Percentiles rank a stretch among this genome's conserved stretches.
These are phyloP conservation scores for Fusarium abutilonis DNA, from an alignment of 2,329 filamentous ascomycete genomes.

Conservation along the genomic window DNA sequence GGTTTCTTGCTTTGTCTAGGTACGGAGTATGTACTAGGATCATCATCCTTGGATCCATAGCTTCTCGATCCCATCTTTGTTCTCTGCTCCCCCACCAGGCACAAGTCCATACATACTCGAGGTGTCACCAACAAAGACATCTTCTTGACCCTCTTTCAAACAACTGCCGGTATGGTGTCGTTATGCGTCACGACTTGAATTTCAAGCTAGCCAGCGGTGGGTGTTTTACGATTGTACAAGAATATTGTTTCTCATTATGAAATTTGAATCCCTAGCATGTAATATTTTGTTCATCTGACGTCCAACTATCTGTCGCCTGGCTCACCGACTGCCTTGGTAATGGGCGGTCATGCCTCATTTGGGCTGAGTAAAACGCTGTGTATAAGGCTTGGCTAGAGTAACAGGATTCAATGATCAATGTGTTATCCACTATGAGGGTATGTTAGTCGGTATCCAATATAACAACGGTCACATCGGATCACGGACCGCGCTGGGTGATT, in stretches of 20 bases:
- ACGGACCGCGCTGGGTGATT: slow-evolving; percentile 25
- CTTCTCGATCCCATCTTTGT: slow-evolving; percentile 37
- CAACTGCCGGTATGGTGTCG: slow-evolving; percentile 33
- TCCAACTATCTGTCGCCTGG: background rate
- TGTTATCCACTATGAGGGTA: slow-evolving; percentile 21
- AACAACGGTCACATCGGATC: slow-evolving; percentile 12
- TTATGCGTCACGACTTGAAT: slow-evolving; percentile 15
- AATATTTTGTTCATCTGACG: background rate
- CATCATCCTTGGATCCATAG: slow-evolving; percentile 29
- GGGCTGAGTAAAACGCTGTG: background rate
- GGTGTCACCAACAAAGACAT: slow-evolving; percentile 21
- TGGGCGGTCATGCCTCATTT: slow-evolving; percentile 4
- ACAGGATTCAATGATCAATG: slow-evolving; percentile 22
- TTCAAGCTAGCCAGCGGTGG: background rate
- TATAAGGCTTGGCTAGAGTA: slow-evolving; percentile 12
- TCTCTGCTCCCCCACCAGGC: slow-evolving; percentile 26
- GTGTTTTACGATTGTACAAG: slow-evolving; percentile 6
- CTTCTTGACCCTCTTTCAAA: slow-evolving; percentile 34
- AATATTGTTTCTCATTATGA: slow-evolving; percentile 2
- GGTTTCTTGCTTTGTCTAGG: slow-evolving; percentile 8
- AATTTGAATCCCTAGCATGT: slow-evolving; percentile 3
- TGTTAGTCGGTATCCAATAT: slow-evolving; percentile 23
- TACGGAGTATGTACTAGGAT: slow-evolving; percentile 28
- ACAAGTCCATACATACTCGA: background rate
- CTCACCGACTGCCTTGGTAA: slow-evolving; percentile 32